Percentiles rank a stretch among this genome's conserved stretches.
Evolutionary conservation across 768 basidiomycete genomes (phyloP).

Genomic region (Russula brevipes): DNA sequence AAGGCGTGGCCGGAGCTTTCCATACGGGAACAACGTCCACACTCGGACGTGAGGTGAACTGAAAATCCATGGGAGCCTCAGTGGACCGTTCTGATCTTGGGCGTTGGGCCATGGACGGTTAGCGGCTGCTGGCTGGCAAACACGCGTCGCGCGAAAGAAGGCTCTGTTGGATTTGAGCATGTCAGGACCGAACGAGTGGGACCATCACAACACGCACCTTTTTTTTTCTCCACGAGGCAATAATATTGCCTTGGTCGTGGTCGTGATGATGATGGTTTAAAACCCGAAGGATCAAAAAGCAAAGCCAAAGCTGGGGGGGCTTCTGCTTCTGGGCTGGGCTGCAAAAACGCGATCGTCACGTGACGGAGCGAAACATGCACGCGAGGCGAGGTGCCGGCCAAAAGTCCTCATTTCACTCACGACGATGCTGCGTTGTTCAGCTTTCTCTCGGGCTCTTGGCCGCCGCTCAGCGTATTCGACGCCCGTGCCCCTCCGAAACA

Average conservation of each 20-base stretch:
- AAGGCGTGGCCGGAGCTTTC: conserved; percentile 54
- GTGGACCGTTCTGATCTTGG: conserved; percentile 46
- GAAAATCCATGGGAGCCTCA: conserved; percentile 87
- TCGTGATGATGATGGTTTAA: background rate
- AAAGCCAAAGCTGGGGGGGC: no score
- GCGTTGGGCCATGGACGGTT: conserved; percentile 10
- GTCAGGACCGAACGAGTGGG: background rate
- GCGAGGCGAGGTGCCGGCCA: no score
- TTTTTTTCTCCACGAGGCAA: background rate
- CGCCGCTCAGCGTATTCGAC: background rate
- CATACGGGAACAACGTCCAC: conserved; percentile 52
- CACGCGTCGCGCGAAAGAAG: conserved; percentile 7
- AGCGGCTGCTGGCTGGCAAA: conserved; percentile 8
- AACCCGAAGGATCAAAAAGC: background rate
- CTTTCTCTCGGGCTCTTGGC: conserved; percentile 17
- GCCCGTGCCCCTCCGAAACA: background rate
- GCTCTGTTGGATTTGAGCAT: background rate
- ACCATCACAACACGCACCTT: conserved; percentile 4
- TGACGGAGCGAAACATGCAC: background rate
- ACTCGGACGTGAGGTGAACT: conserved; percentile 67
- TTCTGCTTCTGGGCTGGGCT: no score
- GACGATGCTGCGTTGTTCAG: conserved; percentile 32
- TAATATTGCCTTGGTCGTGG: no score
- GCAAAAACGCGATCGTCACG: conserved; percentile 20
- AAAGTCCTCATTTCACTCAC: background rate